Evolutionary conservation across 2,329 filamentous ascomycete species (phyloP).

Genomic region (Ophiostoma montium): DNA sequence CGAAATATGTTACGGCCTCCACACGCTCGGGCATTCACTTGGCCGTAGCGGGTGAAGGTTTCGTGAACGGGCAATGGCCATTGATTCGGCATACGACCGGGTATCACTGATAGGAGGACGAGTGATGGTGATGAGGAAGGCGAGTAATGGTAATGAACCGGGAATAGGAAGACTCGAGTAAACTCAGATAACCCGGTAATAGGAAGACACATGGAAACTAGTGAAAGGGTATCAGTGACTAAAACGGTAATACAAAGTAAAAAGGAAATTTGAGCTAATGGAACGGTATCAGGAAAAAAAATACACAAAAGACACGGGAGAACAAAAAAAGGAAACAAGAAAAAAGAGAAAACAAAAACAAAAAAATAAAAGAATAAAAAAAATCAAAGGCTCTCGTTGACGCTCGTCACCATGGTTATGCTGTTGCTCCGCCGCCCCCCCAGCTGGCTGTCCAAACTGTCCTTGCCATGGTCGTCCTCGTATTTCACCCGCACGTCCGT

Average conservation of each 20-base stretch:
- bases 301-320: not conserved
- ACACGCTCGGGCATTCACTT: too few species aligned
- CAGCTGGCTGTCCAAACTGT: constrained; percentile 4
- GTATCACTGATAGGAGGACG: too few species aligned
- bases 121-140: too few species aligned
- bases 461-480: constrained; percentile 9
- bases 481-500: constrained; percentile 18
- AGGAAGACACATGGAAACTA: too few species aligned
- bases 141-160: too few species aligned
- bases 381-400: constrained; percentile 7
- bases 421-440: constrained; percentile 6
- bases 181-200: too few species aligned
- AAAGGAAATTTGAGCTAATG: not conserved
- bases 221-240: not conserved
- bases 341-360: not conserved
- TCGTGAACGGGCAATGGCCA: too few species aligned
- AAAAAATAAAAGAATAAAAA: not conserved
- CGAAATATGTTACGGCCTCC: not conserved
- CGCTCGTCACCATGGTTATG: constrained; percentile 7
- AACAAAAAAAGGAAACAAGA: not conserved
- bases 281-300: not conserved
- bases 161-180: too few species aligned
- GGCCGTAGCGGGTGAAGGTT: too few species aligned
- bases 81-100: too few species aligned
- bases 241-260: not conserved